phyloP scores from a whole-genome alignment of 352 stramenopile species.

The Pythium utonaiense region DNA sequence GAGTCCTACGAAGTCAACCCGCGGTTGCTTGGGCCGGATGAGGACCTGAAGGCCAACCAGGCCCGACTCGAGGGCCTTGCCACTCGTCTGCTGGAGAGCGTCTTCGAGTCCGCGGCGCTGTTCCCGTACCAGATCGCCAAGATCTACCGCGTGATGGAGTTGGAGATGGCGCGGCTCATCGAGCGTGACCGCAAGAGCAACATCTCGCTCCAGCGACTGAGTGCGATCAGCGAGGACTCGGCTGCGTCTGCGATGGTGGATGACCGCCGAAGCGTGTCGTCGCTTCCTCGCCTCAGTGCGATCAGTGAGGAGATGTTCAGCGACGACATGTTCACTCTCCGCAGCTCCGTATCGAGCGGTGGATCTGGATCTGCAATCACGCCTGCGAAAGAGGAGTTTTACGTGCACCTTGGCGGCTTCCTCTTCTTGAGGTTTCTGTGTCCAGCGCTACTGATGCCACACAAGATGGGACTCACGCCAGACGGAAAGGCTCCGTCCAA shows the following conservation, averaged over 20 bases:
- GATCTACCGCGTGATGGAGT: constrained; percentile 68
- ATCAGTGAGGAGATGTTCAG: constrained; percentile 47
- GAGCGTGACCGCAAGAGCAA: constrained; percentile 55
- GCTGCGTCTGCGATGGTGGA: constrained; percentile 22
- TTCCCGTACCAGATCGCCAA: constrained; percentile 79
- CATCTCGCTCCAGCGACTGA: constrained; percentile 25
- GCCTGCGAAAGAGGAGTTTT: constrained; percentile 63
- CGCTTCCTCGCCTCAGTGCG: constrained; percentile 47
- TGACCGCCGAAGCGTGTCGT: constrained; percentile 37
- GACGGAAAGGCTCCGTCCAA: constrained; percentile 35
- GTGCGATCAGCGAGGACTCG: constrained; percentile 36
- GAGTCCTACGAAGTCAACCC: constrained; percentile 71
- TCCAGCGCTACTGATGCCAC: constrained; percentile 65
- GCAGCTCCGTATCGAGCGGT: constrained; percentile 20
- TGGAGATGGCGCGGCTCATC: constrained; percentile 70
- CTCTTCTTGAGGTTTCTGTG: constrained; percentile 81
- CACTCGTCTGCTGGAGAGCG: constrained; percentile 40
- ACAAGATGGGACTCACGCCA: constrained; percentile 66
- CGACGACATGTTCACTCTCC: constrained; percentile 19
- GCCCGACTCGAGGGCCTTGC: constrained; percentile 47
- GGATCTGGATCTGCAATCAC: neutral
- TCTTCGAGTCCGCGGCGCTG: constrained; percentile 43
- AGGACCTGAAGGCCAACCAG: constrained; percentile 52
- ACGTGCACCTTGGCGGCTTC: constrained; percentile 69
- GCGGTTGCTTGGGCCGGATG: constrained; percentile 31